Base-by-base conservation (phyloP, 805 yeast species). In the Saccharomycopsis sp. region DNA sequence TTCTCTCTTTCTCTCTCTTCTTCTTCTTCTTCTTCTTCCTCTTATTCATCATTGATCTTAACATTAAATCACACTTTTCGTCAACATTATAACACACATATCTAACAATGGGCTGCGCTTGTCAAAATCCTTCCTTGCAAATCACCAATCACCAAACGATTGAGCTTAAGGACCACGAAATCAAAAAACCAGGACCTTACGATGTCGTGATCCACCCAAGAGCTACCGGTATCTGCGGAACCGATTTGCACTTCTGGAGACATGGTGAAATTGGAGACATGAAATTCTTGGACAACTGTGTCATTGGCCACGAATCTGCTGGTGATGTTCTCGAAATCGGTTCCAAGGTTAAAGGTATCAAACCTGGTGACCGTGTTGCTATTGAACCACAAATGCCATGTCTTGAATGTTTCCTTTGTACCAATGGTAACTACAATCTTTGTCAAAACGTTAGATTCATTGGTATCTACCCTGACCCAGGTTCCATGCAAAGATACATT, bases 191-290 rank as follows among this genome's bases (percentile, higher is more conserved):
- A 3, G 74, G 71, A 9, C 64, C 66, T 12, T 73, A 71, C 34
- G 74, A 77, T 59, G 88, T 83, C 24, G 67, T 81, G 19, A 78
- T 84, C 50, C 84, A 81, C 66, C 78, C 84, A 50, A 75, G 80
- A 61, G 82, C 84, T 55, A 84, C 88, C 5, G 91, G 91, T 25
- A 85, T 86, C 64, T 86, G 91, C 70, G 91, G 91, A 17, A 80
- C 87, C 22, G 92, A 86, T 69, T 76, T 85, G 61, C 90, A 86
- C 68, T 84, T 83, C 72, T 83, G 81, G 73, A 77, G 81, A 57
- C 83, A 81, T 61, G 91, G 90, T 52, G 78, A 75, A 58, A 84
- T 85, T 60, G 88, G 84, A 29, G 79, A 79, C 55, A 68, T 75
- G 59, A 66, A 65, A 9, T 68, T 76, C 29, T 56, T 67, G 2